A percentile compares a stretch with the other conserved stretches of the same genome.
phyloP scores from a whole-genome alignment of 1,284 basidiomycete species.

The Pterulicium gracile region DNA sequence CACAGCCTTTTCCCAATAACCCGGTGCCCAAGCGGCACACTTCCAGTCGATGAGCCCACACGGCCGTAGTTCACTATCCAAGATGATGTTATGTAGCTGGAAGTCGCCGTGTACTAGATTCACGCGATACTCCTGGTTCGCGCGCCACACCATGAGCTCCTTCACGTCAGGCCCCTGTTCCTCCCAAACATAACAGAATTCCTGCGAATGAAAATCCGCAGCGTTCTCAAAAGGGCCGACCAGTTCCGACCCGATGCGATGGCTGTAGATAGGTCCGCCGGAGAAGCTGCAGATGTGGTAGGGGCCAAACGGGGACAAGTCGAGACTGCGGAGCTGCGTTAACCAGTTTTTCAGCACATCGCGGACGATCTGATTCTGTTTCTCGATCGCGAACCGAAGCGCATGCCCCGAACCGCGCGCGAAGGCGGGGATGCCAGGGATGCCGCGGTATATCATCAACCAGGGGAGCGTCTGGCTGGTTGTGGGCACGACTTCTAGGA shows the following conservation, averaged over 20 bases:
- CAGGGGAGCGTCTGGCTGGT: background rate
- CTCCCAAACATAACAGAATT: background rate
- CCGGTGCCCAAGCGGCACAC: background rate
- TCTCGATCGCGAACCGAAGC: background rate
- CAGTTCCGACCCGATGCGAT: background rate
- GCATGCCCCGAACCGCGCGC: background rate
- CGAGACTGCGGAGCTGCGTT: background rate
- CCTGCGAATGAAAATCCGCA: background rate
- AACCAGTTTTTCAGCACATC: background rate
- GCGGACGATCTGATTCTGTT: background rate
- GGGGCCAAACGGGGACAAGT: background rate
- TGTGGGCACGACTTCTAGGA: background rate
- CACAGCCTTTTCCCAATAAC: background rate
- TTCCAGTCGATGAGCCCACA: background rate
- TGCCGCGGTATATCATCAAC: background rate
- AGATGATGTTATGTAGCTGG: background rate
- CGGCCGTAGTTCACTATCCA: background rate
- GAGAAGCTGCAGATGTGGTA: background rate
- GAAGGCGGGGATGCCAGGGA: background rate
- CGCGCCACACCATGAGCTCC: background rate
- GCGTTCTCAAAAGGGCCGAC: background rate
- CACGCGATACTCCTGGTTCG: background rate
- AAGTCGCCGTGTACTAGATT: background rate
- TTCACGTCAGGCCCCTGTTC: background rate
- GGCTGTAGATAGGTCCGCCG: background rate